Evolutionary conservation across 805 yeast species (phyloP).

Genomic region (Saturnispora gosingensis): DNA sequence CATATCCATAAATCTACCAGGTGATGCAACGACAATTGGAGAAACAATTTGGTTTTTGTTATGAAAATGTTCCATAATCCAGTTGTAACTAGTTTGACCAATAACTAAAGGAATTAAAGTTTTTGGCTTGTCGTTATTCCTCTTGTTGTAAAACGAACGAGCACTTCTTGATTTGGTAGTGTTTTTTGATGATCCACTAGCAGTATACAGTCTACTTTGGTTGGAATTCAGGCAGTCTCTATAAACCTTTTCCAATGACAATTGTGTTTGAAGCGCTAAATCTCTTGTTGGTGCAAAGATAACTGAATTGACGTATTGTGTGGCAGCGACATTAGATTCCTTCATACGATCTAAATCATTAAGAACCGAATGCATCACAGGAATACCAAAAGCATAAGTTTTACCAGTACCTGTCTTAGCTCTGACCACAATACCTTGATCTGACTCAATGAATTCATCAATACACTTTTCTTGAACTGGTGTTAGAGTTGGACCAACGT

Average conservation of each 20-base stretch:
- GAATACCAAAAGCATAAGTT: slow-evolving; percentile 81
- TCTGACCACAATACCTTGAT: slow-evolving; percentile 65
- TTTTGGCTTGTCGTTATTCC: slow-evolving; percentile 1
- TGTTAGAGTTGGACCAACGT: slow-evolving; percentile 45
- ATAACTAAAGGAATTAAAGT: slow-evolving; percentile 42
- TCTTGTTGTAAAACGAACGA: background rate
- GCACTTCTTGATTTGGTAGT: slow-evolving; percentile 15
- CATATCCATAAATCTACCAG: slow-evolving; percentile 72
- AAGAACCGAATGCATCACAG: slow-evolving; percentile 52
- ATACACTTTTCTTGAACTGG: slow-evolving; percentile 61
- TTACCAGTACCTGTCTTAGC: slow-evolving; percentile 97
- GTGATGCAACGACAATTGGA: slow-evolving; percentile 75
- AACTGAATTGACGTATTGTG: slow-evolving; percentile 42
- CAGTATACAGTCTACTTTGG: background rate
- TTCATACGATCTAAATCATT: slow-evolving; percentile 18
- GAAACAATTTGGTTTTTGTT: slow-evolving; percentile 28
- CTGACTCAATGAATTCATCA: slow-evolving; percentile 41
- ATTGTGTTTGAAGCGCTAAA: slow-evolving; percentile 72
- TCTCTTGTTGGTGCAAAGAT: slow-evolving; percentile 88
- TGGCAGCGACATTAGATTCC: background rate
- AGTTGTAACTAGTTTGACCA: slow-evolving; percentile 13
- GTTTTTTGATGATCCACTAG: background rate
- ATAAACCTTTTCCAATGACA: slow-evolving; percentile 35
- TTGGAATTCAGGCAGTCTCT: slow-evolving; percentile 32
- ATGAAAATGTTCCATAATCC: slow-evolving; percentile 11